Base-by-base conservation (phyloP, 192 early-diverging fungal species). In the Coemansia sp. region DNA sequence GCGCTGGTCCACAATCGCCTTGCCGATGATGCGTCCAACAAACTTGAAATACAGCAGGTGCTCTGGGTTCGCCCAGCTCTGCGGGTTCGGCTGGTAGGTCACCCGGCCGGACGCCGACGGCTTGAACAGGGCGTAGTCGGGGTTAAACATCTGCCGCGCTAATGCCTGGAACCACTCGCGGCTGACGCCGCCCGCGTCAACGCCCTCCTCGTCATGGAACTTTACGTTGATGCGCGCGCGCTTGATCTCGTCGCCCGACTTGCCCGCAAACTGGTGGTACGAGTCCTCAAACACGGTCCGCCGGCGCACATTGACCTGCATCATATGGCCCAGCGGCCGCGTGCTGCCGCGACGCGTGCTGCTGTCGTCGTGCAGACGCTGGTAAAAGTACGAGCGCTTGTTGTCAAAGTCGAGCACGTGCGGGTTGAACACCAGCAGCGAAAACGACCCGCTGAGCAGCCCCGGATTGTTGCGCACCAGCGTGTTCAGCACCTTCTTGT, bases 321-420 rank as follows among this genome's bases (percentile, higher is more conserved):
- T 66, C 4, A 83, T 69, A 7, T 85, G 81, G 1, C 64, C 64
- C 9, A 75, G 41, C 10, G 57, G 60, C 4, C 64, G 60, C 32
- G 53, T 14, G 79, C 19, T 85, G 79, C 14, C 86, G 40, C 54
- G 38, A 26, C 48, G 42, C n/a, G 29, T 46, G n/a, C 52, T 45
- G 42, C 75, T 77, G 38, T 90, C 85, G 68, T 95, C 93, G 68
- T 94, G 94, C 43, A 98, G 79, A 50, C 94, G 92, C 66, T 94
- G 93, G 51, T 82, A 86, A 67, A 98, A 98, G 80, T 95, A 99
- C 57, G 94, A 93, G 19, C 94, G 84, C 79, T 99, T 99, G 82
- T 97, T 99, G 80, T 99, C 96, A 77, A 99, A 99, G 58, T 99
- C 94, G 35, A 99, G 79, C 56, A 97, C 91, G 61, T 94, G 96